A percentile compares a stretch with the other conserved stretches of the same genome.
Evolutionary conservation across 2,329 filamentous ascomycete species (phyloP).

Genomic region (Clonostachys solani): DNA sequence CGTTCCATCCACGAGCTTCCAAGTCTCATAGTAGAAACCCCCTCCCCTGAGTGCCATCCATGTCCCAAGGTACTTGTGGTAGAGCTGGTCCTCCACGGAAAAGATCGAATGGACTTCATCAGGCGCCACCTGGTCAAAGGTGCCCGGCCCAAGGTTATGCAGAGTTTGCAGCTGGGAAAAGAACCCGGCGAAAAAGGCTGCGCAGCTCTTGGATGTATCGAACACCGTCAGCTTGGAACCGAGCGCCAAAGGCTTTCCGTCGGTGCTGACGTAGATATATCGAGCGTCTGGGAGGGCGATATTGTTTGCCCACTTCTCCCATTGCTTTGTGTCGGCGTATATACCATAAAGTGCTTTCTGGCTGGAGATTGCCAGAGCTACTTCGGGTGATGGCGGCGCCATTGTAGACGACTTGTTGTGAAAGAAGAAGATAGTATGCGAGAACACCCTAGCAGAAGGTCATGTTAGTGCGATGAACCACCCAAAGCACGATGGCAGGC

Average conservation of each 20-base stretch:
- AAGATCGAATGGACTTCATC: conserved; percentile 17
- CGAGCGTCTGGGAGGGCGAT: conserved; percentile 12
- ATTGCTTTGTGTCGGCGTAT: conserved; percentile 17
- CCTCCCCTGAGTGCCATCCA: conserved; percentile 14
- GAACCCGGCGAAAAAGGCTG: conserved; percentile 10
- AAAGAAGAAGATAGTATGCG: background rate
- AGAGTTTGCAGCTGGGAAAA: conserved; percentile 12
- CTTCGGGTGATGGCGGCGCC: conserved; percentile 11
- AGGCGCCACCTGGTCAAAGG: conserved; percentile 13
- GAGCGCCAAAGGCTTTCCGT: conserved; percentile 4
- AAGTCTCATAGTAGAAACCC: conserved; percentile 13
- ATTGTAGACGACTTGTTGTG: conserved; percentile 3
- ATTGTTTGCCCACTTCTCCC: conserved; percentile 12
- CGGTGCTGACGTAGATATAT: conserved; percentile 9
- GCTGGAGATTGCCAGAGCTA: conserved; percentile 12
- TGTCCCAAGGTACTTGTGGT: conserved; percentile 6
- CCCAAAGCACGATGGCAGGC: too few species aligned
- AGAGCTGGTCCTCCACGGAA: conserved; percentile 11
- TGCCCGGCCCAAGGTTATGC: conserved; percentile 12
- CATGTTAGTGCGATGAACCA: too few species aligned
- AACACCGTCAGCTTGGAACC: conserved; percentile 1
- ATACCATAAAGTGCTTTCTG: conserved; percentile 18
- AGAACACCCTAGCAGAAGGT: too few species aligned
- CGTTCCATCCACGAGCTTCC: conserved; percentile 11
- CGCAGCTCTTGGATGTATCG: conserved; percentile 5